Conservation (phyloP, 768 basidiomycete genomes). For the Xerocomus spinulosus region DNA sequence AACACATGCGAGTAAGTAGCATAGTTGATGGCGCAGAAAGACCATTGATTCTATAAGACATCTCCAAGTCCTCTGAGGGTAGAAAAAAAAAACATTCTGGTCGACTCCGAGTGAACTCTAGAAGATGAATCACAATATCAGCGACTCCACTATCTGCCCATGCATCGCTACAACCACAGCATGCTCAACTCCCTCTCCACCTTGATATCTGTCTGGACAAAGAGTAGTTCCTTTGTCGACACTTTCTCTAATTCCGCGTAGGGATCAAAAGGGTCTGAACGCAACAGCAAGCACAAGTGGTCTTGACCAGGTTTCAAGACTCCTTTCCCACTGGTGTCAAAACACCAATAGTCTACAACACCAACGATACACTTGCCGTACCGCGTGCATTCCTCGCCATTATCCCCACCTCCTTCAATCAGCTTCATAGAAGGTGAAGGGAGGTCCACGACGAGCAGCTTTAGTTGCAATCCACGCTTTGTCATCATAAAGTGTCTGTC, state of each 20-base stretch:
- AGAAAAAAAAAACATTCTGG: no score
- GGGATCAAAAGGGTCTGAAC: conserved; percentile 28
- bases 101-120: no score
- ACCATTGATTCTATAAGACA: no score
- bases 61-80: no score
- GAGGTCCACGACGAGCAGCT: conserved; percentile 20
- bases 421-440: conserved; percentile 15
- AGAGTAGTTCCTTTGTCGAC: conserved; percentile 25
- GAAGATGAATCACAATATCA: no score
- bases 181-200: conserved; percentile 11
- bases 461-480: conserved; percentile 29
- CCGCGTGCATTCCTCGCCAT: conserved; percentile 12
- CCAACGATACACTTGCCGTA: conserved; percentile 23
- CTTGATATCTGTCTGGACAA: conserved; percentile 17
- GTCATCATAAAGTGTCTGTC: conserved; percentile 30
- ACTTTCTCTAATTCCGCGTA: conserved; percentile 26
- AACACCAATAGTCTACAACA: conserved; percentile 31
- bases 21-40: no score
- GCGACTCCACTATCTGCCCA: no score
- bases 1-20: no score
- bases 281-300: conserved; percentile 27
- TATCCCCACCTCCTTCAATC: conserved; percentile 13
- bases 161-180: conserved; percentile 25
- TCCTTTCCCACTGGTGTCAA: conserved; percentile 25
- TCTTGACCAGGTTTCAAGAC: conserved; percentile 21